A percentile compares a stretch with the other conserved stretches of the same genome.
Evolutionary conservation across 208 protist genomes (phyloP).

Genomic region (Leishmania martiniquensis): DNA sequence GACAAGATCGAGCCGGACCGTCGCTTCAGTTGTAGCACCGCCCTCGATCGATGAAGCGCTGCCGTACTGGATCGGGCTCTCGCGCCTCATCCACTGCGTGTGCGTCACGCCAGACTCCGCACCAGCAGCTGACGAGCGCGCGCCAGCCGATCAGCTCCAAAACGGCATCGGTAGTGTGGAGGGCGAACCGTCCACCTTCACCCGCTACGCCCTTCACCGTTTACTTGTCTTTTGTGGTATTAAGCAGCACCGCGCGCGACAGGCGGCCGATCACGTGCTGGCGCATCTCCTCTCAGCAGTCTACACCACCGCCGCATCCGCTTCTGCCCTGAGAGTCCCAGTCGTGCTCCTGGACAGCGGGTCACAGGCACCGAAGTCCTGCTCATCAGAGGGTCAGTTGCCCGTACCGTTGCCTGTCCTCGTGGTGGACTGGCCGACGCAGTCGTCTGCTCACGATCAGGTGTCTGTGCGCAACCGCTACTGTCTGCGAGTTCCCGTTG

Average conservation of each 20-base stretch:
- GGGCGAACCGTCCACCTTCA: neutral
- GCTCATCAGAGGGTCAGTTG: neutral
- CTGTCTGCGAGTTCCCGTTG: conserved; percentile 9
- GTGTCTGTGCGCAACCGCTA: neutral
- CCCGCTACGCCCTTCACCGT: conserved; percentile 19
- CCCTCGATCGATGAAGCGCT: conserved; percentile 11
- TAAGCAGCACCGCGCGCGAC: conserved; percentile 50
- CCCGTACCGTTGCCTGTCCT: conserved; percentile 10
- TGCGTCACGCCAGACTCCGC: conserved; percentile 3
- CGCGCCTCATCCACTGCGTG: conserved; percentile 20
- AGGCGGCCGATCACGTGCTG: conserved; percentile 33
- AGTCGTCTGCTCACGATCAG: neutral
- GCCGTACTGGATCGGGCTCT: conserved; percentile 24
- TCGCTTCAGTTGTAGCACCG: neutral
- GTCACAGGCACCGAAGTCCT: neutral
- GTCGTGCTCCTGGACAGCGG: neutral
- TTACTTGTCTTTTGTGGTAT: conserved; percentile 48
- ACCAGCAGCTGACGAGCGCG: neutral
- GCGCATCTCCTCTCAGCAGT: conserved; percentile 30
- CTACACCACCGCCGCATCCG: conserved; percentile 9
- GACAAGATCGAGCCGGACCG: neutral
- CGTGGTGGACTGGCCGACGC: conserved; percentile 22
- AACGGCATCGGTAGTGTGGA: neutral
- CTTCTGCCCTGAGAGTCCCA: neutral
- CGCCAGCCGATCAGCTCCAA: neutral